These are phyloP conservation scores for Wickerhamiella brachini DNA, from an alignment of 805 yeast genomes.

Conservation along the genomic window DNA sequence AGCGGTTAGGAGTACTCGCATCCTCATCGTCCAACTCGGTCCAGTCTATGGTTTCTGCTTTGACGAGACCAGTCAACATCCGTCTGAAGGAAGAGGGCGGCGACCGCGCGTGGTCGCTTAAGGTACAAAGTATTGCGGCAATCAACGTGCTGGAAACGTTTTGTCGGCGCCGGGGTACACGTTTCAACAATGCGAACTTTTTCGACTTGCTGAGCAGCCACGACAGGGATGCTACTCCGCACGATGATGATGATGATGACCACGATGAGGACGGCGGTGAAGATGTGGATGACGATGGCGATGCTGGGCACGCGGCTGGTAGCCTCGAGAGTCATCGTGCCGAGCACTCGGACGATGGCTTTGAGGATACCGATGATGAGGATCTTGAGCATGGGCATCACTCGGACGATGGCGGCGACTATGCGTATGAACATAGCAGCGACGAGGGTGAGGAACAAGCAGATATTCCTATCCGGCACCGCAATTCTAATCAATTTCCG, in stretches of 20 bases:
- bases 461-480: background rate
- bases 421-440: conserved; percentile 2
- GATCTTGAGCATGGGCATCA: conserved; percentile 1
- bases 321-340: conserved; percentile 11
- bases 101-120: conserved; percentile 16
- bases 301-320: conserved; percentile 10
- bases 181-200: conserved; percentile 17
- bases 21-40: conserved; percentile 1
- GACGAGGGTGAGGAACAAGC: conserved; percentile 1
- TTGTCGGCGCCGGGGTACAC: conserved; percentile 22
- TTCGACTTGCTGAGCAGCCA: conserved; percentile 2
- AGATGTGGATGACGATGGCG: conserved; percentile 6
- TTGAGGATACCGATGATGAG: conserved; percentile 9
- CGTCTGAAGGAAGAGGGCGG: conserved; percentile 3
- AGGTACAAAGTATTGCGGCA: conserved; percentile 43
- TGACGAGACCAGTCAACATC: conserved; percentile 6
- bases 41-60: conserved; percentile 1
- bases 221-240: background rate
- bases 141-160: conserved; percentile 33
- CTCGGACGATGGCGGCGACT: conserved; percentile 4
- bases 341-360: conserved; percentile 10
- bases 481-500: background rate
- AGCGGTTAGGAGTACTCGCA: conserved; percentile 5
- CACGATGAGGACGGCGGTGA: conserved; percentile 1
- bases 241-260: background rate